Evolutionary conservation across 169 alveolate genomes (phyloP), one percentile per base, ranked within the genome.

Genomic region (Plasmodium knowlesi): DNA sequence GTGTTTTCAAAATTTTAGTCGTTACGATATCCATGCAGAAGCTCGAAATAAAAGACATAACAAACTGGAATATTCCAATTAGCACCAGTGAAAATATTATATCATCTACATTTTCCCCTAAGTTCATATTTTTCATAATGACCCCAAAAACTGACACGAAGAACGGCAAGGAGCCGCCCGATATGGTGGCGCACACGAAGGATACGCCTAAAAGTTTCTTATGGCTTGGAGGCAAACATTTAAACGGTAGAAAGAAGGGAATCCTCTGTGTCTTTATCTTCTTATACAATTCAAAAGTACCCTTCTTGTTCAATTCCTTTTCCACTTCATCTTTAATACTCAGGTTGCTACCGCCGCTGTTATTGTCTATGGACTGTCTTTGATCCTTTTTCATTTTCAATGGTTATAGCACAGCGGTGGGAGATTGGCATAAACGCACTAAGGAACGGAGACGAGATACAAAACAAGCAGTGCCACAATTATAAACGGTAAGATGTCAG

Each of bases 321-420:
- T 89, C 94, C 19, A 79, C 94, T 80, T 89, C 94, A 79, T 89
- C 78, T 79, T 89, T 89, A 22, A 89, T 78, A 53, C 83, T 86
- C 19, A 53, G 37, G 54, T 84, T 72, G 43, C 22, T 57, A 30
- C 70, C 46, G n/a, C 70, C 34, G 41, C 19, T 71, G 8, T 54
- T 54, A 53, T 43, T 37, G 32, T 54, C 76, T 32, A 1, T 22
- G 5, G 41, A 0, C 6, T 67, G 37, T 0, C 76, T 53, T 57
- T 53, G 76, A 1, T 71, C 70, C 50, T 25, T 84, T 30, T 37
- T 73, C 92, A 84, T 84, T 28, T 84, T 84, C 57, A 14, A 37
- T 12, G 34, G 19, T 67, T 67, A 57, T 67, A 57, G 9, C 37
- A 25, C 19, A 25, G 37, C 14, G 32, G 76, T 16, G 37, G 14